Evolutionary conservation across 2,329 filamentous ascomycete species (phyloP).

Genomic region (Trichoderma simmonsii): DNA sequence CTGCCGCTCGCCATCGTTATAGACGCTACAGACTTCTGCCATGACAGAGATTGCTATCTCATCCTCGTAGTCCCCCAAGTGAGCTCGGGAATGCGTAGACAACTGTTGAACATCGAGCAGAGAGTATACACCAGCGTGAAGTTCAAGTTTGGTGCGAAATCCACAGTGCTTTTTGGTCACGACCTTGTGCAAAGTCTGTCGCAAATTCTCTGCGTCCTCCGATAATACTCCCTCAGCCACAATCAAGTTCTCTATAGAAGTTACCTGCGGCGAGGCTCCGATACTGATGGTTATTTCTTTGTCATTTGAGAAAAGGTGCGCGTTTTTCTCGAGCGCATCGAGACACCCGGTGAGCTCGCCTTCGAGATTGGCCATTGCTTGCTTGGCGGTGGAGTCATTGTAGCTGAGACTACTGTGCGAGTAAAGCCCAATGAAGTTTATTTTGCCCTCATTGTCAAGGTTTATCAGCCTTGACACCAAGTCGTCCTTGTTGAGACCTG

Average conservation of each 20-base stretch:
- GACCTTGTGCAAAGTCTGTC: not conserved
- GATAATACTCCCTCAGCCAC: not conserved
- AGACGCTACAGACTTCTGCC: not conserved
- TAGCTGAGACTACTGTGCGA: not conserved
- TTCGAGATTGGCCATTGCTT: not conserved
- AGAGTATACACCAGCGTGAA: not conserved
- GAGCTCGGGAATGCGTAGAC: not conserved
- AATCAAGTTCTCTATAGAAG: not conserved
- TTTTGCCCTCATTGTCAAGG: not conserved
- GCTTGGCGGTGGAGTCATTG: not conserved
- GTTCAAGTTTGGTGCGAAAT: not conserved
- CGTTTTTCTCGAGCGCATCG: not conserved
- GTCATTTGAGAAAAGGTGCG: not conserved
- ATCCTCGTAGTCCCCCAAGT: not conserved
- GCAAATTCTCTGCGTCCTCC: not conserved
- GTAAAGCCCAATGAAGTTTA: not conserved
- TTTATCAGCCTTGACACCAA: not conserved
- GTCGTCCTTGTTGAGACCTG: not conserved
- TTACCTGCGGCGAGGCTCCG: not conserved
- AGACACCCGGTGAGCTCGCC: not conserved
- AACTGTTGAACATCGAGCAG: not conserved
- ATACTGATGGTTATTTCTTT: not conserved
- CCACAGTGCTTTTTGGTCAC: not conserved
- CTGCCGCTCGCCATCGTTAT: not conserved
- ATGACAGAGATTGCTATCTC: not conserved